phyloP scores from a whole-genome alignment of 129 eudicot genomes.

The Flaveria robusta region DNA sequence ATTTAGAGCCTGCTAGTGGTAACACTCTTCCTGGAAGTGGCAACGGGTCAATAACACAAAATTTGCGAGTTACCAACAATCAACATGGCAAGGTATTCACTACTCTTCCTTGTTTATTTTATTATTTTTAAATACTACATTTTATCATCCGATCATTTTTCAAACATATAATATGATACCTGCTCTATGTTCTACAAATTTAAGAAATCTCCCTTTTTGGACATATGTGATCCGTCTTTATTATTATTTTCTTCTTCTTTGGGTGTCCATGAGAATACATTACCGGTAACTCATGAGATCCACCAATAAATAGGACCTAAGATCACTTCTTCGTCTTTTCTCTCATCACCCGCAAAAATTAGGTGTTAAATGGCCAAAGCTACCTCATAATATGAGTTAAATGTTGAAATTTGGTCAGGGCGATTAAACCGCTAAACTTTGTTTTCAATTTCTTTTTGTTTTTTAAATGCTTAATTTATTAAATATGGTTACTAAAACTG shows the following conservation, averaged over 20 bases:
- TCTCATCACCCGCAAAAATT: not conserved
- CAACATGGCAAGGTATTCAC: conserved; percentile 89
- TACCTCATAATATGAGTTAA: not conserved
- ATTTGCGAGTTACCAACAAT: conserved; percentile 75
- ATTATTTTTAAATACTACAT: not conserved
- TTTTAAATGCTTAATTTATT: not conserved
- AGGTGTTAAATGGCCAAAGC: not conserved
- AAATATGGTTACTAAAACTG: not conserved
- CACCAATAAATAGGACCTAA: not conserved
- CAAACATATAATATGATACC: not conserved
- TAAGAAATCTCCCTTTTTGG: not conserved
- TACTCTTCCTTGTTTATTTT: not conserved
- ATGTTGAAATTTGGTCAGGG: not conserved
- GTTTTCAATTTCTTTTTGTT: not conserved
- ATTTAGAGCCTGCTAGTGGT: conserved; percentile 91
- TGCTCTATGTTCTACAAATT: not conserved
- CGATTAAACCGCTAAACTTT: not conserved
- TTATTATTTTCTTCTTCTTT: not conserved
- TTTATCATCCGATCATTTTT: not conserved
- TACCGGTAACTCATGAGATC: no score
- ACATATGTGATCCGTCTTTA: not conserved
- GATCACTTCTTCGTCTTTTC: not conserved
- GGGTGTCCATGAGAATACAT: no score
- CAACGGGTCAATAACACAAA: conserved; percentile 73
- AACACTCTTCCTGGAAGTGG: conserved; percentile 72